A percentile compares a stretch with the other conserved stretches of the same genome.
These are phyloP conservation scores for Pseudopyrenochaeta lycopersici DNA, from an alignment of 2,329 filamentous ascomycete species.

Conservation along the genomic window DNA sequence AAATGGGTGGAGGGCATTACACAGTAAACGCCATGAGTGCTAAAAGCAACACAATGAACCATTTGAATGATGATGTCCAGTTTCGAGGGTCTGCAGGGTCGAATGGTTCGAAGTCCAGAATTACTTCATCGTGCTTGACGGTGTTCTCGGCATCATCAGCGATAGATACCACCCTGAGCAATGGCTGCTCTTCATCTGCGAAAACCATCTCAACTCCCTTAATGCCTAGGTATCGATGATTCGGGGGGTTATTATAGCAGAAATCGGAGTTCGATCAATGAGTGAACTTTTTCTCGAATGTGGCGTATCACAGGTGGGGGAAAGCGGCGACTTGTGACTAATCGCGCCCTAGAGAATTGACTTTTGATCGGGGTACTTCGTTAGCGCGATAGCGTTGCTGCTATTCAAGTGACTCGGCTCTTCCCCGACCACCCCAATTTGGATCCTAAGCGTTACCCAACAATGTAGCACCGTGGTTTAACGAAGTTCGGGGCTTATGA, in stretches of 20 bases:
- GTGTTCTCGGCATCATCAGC: conserved; percentile 25
- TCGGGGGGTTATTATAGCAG: background rate
- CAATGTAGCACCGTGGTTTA: too few relatives aligned
- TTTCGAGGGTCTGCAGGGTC: conserved; percentile 43
- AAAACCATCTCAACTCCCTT: conserved; percentile 20
- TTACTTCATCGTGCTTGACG: conserved; percentile 26
- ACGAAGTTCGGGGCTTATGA: too few relatives aligned
- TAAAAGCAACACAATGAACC: conserved; percentile 43
- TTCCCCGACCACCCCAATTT: too few relatives aligned
- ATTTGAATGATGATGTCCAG: conserved; percentile 43
- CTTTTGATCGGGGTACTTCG: background rate
- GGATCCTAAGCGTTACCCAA: too few relatives aligned
- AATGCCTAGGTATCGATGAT: background rate
- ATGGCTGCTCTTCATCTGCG: conserved; percentile 40
- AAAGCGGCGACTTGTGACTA: background rate
- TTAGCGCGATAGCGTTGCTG: background rate
- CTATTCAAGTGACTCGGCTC: too few relatives aligned
- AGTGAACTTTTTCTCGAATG: background rate
- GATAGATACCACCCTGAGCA: conserved; percentile 33
- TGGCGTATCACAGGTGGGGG: background rate
- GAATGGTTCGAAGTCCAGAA: conserved; percentile 39
- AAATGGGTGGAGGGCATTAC: conserved; percentile 20
- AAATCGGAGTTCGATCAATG: background rate
- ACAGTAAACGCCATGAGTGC: conserved; percentile 47
- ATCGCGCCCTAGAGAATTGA: background rate